Percentiles rank a stretch among this genome's conserved stretches.
phyloP scores from a whole-genome alignment of 2,329 filamentous ascomycete species.

The Penicillium sp. region DNA sequence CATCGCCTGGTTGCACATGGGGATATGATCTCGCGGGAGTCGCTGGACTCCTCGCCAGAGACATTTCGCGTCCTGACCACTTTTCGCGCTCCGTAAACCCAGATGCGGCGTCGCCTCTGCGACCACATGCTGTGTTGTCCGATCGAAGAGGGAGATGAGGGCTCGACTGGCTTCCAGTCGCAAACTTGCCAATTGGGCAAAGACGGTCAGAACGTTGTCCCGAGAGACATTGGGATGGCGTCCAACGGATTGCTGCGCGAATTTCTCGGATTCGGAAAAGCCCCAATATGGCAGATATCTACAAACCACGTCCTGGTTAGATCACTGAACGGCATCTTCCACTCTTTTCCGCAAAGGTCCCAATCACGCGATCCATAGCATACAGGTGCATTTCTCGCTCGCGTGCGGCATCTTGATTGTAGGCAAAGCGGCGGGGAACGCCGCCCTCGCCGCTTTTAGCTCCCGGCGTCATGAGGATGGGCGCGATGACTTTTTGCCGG shows the following conservation, averaged over 20 bases:
- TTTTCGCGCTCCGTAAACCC: conserved; percentile 10
- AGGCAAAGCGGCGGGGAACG: conserved; percentile 17
- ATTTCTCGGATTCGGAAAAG: conserved; percentile 15
- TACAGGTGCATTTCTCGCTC: conserved; percentile 20
- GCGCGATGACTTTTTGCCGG: background rate
- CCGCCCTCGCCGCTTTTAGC: background rate
- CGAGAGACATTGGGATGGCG: conserved; percentile 12
- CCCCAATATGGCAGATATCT: conserved; percentile 20
- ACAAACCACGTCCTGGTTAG: background rate
- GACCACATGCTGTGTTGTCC: conserved; percentile 21
- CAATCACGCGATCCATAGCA: background rate
- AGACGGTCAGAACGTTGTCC: conserved; percentile 20
- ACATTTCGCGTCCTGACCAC: conserved; percentile 5
- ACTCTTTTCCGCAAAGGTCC: too few species aligned
- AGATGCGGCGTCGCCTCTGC: conserved; percentile 23
- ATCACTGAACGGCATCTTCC: background rate
- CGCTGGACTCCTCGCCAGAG: conserved; percentile 18
- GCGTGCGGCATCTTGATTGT: conserved; percentile 16
- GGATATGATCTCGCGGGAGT: conserved; percentile 9
- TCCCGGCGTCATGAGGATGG: background rate
- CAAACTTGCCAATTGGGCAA: conserved; percentile 25
- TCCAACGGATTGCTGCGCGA: conserved; percentile 13
- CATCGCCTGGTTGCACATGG: conserved; percentile 16
- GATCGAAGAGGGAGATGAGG: conserved; percentile 26
- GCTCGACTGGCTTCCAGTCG: conserved; percentile 19